Conservation (phyloP, 495 filamentous ascomycete species). For the Parachaetomium inaequale region DNA sequence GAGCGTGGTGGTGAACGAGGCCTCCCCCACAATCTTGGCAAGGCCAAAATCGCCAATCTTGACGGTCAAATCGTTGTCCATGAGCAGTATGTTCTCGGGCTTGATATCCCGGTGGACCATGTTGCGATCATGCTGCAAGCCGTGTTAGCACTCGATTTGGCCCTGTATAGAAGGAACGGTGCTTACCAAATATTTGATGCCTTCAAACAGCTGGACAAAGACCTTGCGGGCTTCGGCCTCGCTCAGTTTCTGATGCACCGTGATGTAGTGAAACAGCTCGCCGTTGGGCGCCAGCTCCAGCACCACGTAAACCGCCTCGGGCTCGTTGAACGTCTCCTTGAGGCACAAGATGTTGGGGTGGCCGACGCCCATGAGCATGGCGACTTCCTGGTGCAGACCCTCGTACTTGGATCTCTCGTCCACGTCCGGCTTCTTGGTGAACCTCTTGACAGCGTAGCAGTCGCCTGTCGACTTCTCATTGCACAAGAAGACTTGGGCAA, state of each 20-base stretch:
- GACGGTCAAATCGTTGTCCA: constrained; percentile 75
- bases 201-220: constrained; percentile 89
- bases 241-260: constrained; percentile 78
- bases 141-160: constrained; percentile 35
- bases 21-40: constrained; percentile 97
- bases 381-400: constrained; percentile 90
- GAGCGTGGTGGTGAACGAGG: constrained; percentile 95
- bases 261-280: constrained; percentile 92
- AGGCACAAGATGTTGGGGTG: constrained; percentile 94
- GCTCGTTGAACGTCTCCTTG: constrained; percentile 92
- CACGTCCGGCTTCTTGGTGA: constrained; percentile 72
- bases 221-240: constrained; percentile 81
- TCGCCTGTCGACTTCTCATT: constrained; percentile 79
- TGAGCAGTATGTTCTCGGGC: constrained; percentile 92
- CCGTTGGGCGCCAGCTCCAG: constrained; percentile 88
- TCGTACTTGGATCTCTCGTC: constrained; percentile 81
- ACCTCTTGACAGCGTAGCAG: constrained; percentile 89
- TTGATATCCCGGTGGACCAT: constrained; percentile 99
- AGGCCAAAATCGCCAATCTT: constrained; percentile 97
- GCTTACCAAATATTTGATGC: constrained; percentile 87
- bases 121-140: constrained; percentile 81
- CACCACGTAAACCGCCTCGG: constrained; percentile 85
- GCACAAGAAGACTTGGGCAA: constrained; percentile 91
- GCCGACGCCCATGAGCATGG: constrained; percentile 90
- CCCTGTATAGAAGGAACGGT: not conserved